phyloP scores from a whole-genome alignment of 2,329 filamentous ascomycete genomes.

The Fusarium oxysporum region DNA sequence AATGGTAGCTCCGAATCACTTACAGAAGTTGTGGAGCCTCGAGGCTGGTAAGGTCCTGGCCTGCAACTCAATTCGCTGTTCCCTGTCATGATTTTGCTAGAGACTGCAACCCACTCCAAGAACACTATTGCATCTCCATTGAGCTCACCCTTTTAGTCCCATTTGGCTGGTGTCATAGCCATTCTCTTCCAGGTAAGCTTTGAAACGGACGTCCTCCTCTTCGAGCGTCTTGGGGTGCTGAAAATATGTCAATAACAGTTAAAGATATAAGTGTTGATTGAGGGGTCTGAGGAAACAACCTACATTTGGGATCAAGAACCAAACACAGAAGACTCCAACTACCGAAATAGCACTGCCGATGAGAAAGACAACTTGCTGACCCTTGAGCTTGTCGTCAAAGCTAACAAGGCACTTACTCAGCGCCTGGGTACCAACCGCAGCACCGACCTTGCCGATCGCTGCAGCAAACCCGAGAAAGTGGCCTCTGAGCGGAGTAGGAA shows the following conservation, averaged over 20 bases:
- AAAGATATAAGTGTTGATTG: accelerated
- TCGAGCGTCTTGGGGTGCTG: background rate
- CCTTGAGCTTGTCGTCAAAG: background rate
- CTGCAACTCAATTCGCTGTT: background rate
- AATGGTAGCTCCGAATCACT: background rate
- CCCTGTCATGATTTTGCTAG: background rate
- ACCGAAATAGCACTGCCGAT: background rate
- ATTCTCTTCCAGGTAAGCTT: background rate
- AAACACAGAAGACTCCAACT: background rate
- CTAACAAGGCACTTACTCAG: background rate
- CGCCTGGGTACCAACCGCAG: background rate
- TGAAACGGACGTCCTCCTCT: background rate
- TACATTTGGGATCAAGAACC: constrained; percentile 1
- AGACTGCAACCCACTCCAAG: too few relatives aligned
- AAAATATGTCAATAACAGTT: accelerated
- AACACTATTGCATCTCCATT: background rate
- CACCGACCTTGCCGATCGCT: background rate
- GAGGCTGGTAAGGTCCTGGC: accelerated
- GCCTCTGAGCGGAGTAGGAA: background rate
- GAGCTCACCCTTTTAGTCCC: background rate
- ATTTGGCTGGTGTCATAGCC: background rate
- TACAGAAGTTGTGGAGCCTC: accelerated
- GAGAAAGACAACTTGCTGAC: background rate
- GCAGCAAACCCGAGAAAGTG: constrained; percentile 1
- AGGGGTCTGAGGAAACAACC: background rate